phyloP scores from a whole-genome alignment of 352 stramenopile genomes.

The Pythium phragmiticola region DNA sequence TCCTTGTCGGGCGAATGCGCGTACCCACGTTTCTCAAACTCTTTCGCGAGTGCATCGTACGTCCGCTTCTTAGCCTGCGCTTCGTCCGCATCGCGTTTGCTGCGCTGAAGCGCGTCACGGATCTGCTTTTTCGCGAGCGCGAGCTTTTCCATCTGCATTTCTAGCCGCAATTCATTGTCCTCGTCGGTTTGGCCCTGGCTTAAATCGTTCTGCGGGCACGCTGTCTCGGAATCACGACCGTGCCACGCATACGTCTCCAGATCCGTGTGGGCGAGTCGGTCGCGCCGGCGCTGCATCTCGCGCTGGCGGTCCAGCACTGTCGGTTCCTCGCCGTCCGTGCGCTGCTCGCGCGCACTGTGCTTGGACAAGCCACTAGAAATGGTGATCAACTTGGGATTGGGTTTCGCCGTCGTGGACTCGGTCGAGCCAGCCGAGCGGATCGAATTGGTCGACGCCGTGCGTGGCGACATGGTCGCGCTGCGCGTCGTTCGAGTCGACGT shows the following conservation, averaged over 20 bases:
- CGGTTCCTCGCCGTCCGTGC: constrained; percentile 4
- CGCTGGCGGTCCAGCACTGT: constrained; percentile 21
- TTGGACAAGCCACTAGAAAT: constrained; percentile 25
- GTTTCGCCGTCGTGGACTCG: constrained; percentile 2
- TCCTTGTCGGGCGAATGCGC: constrained; percentile 10
- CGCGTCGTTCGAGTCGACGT: neutral
- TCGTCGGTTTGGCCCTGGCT: constrained; percentile 21
- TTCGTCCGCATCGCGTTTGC: constrained; percentile 8
- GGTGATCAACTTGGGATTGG: constrained; percentile 24
- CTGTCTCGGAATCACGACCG: constrained; percentile 9
- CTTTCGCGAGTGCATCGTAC: constrained; percentile 19
- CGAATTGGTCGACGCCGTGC: constrained; percentile 13
- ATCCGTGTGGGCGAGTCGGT: constrained; percentile 27
- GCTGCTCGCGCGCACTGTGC: constrained; percentile 22
- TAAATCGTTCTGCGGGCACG: neutral
- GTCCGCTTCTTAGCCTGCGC: constrained; percentile 15
- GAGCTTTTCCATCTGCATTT: constrained; percentile 27
- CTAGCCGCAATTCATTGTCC: constrained; percentile 22
- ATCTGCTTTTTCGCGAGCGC: constrained; percentile 27
- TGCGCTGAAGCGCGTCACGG: constrained; percentile 18
- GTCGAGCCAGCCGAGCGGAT: constrained; percentile 8
- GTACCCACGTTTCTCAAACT: constrained; percentile 24
- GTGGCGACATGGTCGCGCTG: constrained; percentile 23
- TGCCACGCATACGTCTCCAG: constrained; percentile 21
- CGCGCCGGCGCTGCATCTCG: constrained; percentile 24